Evolutionary conservation across 108 stramenopile species (phyloP), one percentile per base, ranked within the genome.

Genomic region (Schizochytrium sp.): DNA sequence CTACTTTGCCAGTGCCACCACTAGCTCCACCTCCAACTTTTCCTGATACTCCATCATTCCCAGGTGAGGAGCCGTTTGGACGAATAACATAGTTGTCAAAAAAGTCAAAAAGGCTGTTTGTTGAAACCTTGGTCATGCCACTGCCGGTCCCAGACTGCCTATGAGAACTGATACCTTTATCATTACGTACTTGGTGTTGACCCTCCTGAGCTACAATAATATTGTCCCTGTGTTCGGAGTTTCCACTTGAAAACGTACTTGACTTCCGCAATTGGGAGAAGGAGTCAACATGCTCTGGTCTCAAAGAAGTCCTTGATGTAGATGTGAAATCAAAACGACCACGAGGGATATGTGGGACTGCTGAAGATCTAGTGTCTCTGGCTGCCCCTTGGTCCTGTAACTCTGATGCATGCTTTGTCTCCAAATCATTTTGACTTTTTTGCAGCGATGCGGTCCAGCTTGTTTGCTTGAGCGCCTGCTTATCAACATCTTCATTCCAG

Each of bases 291-390:
- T 60, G 17, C 59, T 17, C 59, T n/a, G 17, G 19, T 60, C 19
- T n/a, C 19, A n/a, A 17, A 69, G 19, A 38, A 2, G 12, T 7
- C 64, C 12, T 10, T 13, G 19, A 38, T 12, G 64, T 69, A 8
- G 64, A 7, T 44, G 64, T 69, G 15, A 69, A 69, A 69, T 69
- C 64, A 15, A 69, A 69, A 15, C 64, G 64, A 7, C 59, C 59
- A n/a, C 59, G 59, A n/a, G 59, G 19, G 59, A 60, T n/a, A n/a
- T 60, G 2, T 60, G 28, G 28, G 28, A 28, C 28, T 28, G 28
- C 28, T 28, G 28, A 28, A 28, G 28, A 28, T 28, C 28, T 28
- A 28, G 28, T 28, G 28, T 0, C 28, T 28, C 28, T 28, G 28
- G 28, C 28, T 28, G 28, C 28, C 28, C 28, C 28, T 28, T 28